Base-by-base conservation (phyloP, 768 basidiomycete genomes). In the Termitomyces sp. region DNA sequence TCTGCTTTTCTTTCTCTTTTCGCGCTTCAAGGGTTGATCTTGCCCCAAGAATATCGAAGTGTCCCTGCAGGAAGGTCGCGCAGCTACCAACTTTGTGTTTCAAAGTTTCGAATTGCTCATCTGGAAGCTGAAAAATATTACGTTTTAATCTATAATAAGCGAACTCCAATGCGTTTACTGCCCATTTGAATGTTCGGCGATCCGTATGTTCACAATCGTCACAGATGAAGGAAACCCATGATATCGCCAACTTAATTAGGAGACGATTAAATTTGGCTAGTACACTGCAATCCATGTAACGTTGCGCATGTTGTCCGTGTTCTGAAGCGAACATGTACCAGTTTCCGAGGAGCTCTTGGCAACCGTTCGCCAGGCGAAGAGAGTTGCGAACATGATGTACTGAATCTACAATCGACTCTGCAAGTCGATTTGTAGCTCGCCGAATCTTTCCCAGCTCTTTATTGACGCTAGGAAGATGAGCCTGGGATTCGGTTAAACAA, bases 291-390 rank as follows among this genome's bases (percentile, higher is more conserved):
- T 96, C 94, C 87, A 97, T 91, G 70, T 91, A 86, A 63, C 88
- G 86, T 66, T 93, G 88, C 9, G 89, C 91, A 66, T 95, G 91
- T 61, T 91, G 87, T 1, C 94, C 95, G 69, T 97, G 93, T 64
- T 98, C 94, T 13, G 95, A 94, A n/a, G 95, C 94, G 68, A 97
- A 98, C 30, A 86, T 74, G 68, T 92, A 98, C 94, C 96, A 99
- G 69, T 91, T 95, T 64, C 91, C 92, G 57, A 94, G 77, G 41
- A 95, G 75, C 62, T 97, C 95, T 68, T 95, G 95, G 57, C 85
- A 86, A 41, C 82, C 87, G 36, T 75, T 74, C 0, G 84, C 78
- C 46, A 81, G 76, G 33, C 77, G 76, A 55, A 94, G 76, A 3
- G 88, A 84, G 40, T 76, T 80, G 35, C 88, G 87, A 20, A 98